Conservation (phyloP, 352 stramenopile genomes). For the Globisporangium paroecandrum region DNA sequence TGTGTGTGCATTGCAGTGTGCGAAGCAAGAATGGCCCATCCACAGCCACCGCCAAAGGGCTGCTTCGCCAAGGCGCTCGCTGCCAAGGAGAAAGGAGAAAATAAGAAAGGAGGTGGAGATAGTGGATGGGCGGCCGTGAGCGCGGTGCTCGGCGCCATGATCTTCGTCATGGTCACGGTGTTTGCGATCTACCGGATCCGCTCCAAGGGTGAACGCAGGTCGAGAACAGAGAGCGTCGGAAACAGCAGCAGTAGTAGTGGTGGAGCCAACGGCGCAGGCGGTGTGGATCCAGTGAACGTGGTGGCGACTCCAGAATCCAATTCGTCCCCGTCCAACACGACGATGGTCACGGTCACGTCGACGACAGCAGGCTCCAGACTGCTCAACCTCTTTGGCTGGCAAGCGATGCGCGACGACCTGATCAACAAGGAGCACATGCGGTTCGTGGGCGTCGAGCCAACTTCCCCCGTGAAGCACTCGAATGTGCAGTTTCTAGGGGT, state of each 20-base stretch:
- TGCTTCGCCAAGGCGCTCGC: slow-evolving; percentile 19
- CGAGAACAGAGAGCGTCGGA: not conserved
- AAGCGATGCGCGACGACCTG: slow-evolving; percentile 36
- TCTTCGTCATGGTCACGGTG: slow-evolving; percentile 41
- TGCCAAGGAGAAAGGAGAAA: slow-evolving; percentile 12
- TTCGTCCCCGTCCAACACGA: slow-evolving; percentile 14
- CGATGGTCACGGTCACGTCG: slow-evolving; percentile 20
- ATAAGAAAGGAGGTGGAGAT: not conserved
- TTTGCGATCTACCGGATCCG: slow-evolving; percentile 54
- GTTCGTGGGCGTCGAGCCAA: slow-evolving; percentile 25
- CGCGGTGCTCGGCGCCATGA: slow-evolving; percentile 38
- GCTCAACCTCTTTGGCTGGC: slow-evolving; percentile 45
- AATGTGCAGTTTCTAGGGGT: slow-evolving; percentile 16
- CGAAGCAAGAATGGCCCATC: slow-evolving; percentile 11
- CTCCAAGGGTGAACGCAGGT: slow-evolving; percentile 24
- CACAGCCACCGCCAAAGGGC: slow-evolving; percentile 7
- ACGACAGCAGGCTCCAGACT: slow-evolving; percentile 15
- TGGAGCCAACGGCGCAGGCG: not conserved
- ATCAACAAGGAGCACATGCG: slow-evolving; percentile 48
- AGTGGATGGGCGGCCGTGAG: not conserved
- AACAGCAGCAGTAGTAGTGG: not conserved
- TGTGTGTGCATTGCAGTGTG: slow-evolving; percentile 23
- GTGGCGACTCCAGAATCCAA: slow-evolving; percentile 13
- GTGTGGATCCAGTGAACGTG: not conserved
- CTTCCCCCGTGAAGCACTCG: slow-evolving; percentile 16